These are phyloP conservation scores for Botrytis fragariae DNA, from an alignment of 2,329 filamentous ascomycete genomes.

Conservation along the genomic window DNA sequence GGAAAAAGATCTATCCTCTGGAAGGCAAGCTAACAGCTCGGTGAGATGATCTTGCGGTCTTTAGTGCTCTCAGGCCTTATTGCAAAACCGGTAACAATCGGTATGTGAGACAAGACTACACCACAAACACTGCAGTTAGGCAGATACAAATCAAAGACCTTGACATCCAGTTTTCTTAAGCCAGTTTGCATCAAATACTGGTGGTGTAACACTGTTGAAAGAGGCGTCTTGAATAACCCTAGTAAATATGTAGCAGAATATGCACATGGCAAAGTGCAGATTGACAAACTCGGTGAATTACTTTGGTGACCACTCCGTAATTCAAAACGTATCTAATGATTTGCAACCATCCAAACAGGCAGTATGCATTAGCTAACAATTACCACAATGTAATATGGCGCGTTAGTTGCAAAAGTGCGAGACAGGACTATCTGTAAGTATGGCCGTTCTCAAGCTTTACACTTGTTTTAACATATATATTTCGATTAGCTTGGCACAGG, in stretches of 20 bases:
- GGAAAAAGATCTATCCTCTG: neutral
- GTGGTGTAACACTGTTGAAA: neutral
- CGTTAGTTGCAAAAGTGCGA: neutral
- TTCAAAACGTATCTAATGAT: neutral
- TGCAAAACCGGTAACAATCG: neutral
- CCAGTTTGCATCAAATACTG: neutral
- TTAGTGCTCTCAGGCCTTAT: neutral
- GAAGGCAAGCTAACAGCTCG: neutral
- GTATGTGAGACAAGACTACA: neutral
- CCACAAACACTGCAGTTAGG: neutral
- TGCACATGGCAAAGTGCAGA: neutral
- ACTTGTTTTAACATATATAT: neutral
- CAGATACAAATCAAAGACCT: neutral
- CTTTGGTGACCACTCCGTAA: neutral
- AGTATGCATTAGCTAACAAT: neutral
- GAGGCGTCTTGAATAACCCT: neutral
- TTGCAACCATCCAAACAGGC: neutral
- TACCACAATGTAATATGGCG: neutral
- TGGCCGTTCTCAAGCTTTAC: neutral
- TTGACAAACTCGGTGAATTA: neutral
- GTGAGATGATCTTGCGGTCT: neutral
- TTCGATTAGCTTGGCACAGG: neutral
- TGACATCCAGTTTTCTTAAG: neutral
- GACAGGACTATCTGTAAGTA: neutral
- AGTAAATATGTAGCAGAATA: neutral